Percentiles rank a stretch among this genome's conserved stretches.
These are phyloP conservation scores for Hypsizygus ulmarius DNA, from an alignment of 1,284 basidiomycete species.

Conservation along the genomic window DNA sequence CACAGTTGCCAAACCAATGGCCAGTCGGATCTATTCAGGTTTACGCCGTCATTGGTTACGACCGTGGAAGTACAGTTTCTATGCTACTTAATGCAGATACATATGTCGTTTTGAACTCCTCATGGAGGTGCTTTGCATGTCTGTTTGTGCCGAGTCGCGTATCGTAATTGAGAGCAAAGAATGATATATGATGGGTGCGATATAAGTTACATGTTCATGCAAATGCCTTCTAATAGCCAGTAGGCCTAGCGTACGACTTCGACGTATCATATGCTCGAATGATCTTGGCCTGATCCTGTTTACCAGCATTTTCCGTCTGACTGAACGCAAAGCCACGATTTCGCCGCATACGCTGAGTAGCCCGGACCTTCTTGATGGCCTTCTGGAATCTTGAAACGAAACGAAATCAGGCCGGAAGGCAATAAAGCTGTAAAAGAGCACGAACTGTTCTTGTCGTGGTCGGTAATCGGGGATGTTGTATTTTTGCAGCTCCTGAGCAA, in stretches of 20 bases:
- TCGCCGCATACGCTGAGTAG: constrained; percentile 90
- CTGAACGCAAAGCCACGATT: constrained; percentile 96
- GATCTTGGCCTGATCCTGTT: constrained; percentile 83
- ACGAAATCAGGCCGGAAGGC: constrained; percentile 7
- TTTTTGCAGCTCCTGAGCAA: constrained; percentile 96
- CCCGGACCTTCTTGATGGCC: constrained; percentile 96
- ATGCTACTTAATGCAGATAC: too few relatives aligned
- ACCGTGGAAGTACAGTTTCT: too few relatives aligned
- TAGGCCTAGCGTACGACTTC: constrained; percentile 63
- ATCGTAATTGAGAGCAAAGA: neutral
- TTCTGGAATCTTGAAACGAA: constrained; percentile 76
- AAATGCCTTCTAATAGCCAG: constrained; percentile 55
- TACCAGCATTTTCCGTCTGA: constrained; percentile 82
- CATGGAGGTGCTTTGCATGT: too few relatives aligned
- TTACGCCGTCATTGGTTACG: too few relatives aligned
- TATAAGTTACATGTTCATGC: constrained; percentile 22
- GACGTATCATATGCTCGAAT: constrained; percentile 92
- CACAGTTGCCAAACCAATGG: too few relatives aligned
- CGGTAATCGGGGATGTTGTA: constrained; percentile 98
- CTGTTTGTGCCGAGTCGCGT: too few relatives aligned
- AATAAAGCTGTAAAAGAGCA: constrained; percentile 20
- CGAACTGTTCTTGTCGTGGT: constrained; percentile 94
- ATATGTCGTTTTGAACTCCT: too few relatives aligned
- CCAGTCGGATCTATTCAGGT: too few relatives aligned
- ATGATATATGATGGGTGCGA: constrained; percentile 11